Conservation (phyloP, 306 rosid genomes). For the Malus sieversii region DNA sequence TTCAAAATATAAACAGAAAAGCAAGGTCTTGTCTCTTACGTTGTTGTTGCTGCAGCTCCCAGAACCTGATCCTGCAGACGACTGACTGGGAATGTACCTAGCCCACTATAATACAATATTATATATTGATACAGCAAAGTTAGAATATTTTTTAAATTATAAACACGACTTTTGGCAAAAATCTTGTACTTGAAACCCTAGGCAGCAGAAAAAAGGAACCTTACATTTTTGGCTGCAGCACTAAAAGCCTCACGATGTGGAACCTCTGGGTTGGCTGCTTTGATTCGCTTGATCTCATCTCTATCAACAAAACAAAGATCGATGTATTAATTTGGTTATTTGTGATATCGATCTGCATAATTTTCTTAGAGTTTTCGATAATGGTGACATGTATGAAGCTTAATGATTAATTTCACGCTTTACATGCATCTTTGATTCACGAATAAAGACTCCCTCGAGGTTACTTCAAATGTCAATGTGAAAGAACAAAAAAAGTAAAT, state of each 20-base stretch:
- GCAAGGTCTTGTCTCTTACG: constrained; percentile 11
- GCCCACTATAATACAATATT: constrained; percentile 60
- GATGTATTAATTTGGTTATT: background rate
- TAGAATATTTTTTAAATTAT: constrained; percentile 1
- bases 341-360: background rate
- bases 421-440: background rate
- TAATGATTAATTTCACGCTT: background rate
- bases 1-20: background rate
- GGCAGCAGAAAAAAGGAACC: background rate
- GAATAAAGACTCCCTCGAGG: background rate
- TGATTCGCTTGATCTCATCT: constrained; percentile 95
- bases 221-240: constrained; percentile 85
- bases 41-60: constrained; percentile 35
- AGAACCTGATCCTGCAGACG: constrained; percentile 42
- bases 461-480: background rate
- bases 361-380: background rate
- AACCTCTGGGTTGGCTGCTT: constrained; percentile 84
- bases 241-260: constrained; percentile 99
- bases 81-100: constrained; percentile 72
- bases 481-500: background rate
- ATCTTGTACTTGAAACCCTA: background rate
- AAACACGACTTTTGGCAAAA: background rate
- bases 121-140: background rate
- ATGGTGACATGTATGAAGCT: background rate
- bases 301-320: constrained; percentile 19